Evolutionary conservation across 2,329 filamentous ascomycete genomes (phyloP), one percentile per base, ranked within the genome.

Genomic region (Fusarium graminum): DNA sequence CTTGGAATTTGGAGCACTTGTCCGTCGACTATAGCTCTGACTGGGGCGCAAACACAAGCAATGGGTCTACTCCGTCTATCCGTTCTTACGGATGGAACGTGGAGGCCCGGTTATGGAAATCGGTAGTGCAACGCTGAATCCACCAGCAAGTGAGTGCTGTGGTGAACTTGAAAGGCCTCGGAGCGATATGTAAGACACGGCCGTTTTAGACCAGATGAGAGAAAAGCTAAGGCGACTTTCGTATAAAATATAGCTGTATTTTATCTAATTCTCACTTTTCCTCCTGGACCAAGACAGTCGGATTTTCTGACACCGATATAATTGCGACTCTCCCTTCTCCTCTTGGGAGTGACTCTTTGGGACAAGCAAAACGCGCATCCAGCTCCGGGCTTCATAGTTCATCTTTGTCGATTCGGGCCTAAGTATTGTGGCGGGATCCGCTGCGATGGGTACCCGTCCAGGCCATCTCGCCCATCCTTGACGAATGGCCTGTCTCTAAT

Each of bases 391-490:
- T 43, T 60, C 49, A 36, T 32, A 42, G 54, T 42, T 57, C 52
- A 63, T 67, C 63, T 55, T 50, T 49, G 49, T 59, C 43, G 40
- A 67, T 68, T 67, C 64, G 64, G 65, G 65, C 65, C 65, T 67
- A 67, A 67, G 51, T 50, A 40, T 30, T 62, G 60, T 65, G 64
- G 65, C 59, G 65, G 55, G 42, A 47, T 67, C 64, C 63, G 64
- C 64, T 60, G 52, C 40, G 52, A 67, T 64, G 56, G 62, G 36
- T 60, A 46, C 50, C 46, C 39, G 54, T 65, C 64, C 36, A 60
- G 44, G 61, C 59, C 42, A 68, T 50, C 22, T 4, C 6, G 51
- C 39, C 46, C 22, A 42, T 41, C 32, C 64, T 67, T 67, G 53
- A 64, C 64, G 50, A 62, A 54, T 62, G 45, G 51, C 14, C 51